Conservation (phyloP, 805 yeast species). For the Metschnikowia borealis region DNA sequence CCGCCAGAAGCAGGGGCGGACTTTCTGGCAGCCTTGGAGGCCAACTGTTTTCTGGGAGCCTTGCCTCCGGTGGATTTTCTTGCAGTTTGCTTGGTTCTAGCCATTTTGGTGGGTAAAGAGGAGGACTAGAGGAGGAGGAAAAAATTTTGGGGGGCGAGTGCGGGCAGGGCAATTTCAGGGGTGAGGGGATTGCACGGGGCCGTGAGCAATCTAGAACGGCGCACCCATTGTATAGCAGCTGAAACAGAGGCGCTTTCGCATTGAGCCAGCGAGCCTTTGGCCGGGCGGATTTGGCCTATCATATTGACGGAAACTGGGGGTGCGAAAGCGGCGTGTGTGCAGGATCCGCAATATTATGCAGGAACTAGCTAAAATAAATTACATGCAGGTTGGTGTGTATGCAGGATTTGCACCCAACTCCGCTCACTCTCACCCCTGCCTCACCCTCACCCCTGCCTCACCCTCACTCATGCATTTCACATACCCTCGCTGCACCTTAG, state of each 20-base stretch:
- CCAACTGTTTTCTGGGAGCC: slow-evolving; percentile 48
- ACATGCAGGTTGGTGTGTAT: neutral
- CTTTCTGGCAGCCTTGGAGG: slow-evolving; percentile 46
- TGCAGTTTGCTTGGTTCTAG: slow-evolving; percentile 46
- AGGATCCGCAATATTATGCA: no score
- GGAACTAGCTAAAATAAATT: no score
- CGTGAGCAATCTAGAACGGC: slow-evolving; percentile 3
- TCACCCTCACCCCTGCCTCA: no score
- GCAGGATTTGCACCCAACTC: slow-evolving; percentile 5
- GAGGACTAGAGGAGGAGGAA: neutral
- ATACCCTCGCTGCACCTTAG: no score
- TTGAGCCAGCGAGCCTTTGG: neutral
- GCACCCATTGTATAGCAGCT: neutral
- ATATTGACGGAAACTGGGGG: neutral
- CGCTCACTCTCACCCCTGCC: neutral
- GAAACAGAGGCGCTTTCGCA: slow-evolving; percentile 1
- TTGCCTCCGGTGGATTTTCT: slow-evolving; percentile 48
- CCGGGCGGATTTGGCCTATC: neutral
- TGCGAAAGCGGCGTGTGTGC: neutral
- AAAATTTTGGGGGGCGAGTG: neutral
- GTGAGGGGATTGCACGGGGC: slow-evolving; percentile 2
- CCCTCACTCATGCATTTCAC: no score
- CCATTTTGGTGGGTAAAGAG: slow-evolving; percentile 23
- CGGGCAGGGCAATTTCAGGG: slow-evolving; percentile 6
- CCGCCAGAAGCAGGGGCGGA: slow-evolving; percentile 46